These are phyloP conservation scores for Suillus americanus DNA, from an alignment of 768 basidiomycete species.

Conservation along the genomic window DNA sequence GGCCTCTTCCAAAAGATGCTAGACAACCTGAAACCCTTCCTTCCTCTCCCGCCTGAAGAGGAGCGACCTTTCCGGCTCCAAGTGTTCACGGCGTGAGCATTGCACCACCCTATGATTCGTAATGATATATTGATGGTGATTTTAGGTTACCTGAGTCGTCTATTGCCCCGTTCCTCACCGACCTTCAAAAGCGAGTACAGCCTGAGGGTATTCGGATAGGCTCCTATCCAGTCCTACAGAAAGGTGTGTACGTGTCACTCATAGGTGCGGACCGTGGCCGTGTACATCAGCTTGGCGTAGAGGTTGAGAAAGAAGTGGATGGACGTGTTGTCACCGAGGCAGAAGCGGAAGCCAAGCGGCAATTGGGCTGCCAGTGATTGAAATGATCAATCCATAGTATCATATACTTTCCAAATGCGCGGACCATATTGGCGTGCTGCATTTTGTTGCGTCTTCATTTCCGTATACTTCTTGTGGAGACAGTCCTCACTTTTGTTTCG, in stretches of 20 bases:
- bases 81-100: slow-evolving; percentile 73
- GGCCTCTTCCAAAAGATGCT: slow-evolving; percentile 81
- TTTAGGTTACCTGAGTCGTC: slow-evolving; percentile 63
- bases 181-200: slow-evolving; percentile 70
- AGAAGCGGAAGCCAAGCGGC: slow-evolving; percentile 56
- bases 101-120: neutral
- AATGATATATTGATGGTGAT: neutral
- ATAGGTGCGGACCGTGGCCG: slow-evolving; percentile 48
- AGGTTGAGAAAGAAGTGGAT: slow-evolving; percentile 58
- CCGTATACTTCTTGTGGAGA: neutral
- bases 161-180: slow-evolving; percentile 84
- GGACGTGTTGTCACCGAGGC: slow-evolving; percentile 65
- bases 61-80: slow-evolving; percentile 79
- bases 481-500: neutral
- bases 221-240: slow-evolving; percentile 63
- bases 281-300: slow-evolving; percentile 55
- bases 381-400: neutral
- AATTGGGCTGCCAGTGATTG: slow-evolving; percentile 4
- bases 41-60: slow-evolving; percentile 74
- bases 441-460: neutral
- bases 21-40: slow-evolving; percentile 64
- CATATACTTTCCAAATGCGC: neutral
- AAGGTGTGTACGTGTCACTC: slow-evolving; percentile 65
- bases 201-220: slow-evolving; percentile 80
- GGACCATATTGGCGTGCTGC: neutral